Base-by-base conservation (phyloP, 148 eudicot species). In the Rhododendron molle region DNA sequence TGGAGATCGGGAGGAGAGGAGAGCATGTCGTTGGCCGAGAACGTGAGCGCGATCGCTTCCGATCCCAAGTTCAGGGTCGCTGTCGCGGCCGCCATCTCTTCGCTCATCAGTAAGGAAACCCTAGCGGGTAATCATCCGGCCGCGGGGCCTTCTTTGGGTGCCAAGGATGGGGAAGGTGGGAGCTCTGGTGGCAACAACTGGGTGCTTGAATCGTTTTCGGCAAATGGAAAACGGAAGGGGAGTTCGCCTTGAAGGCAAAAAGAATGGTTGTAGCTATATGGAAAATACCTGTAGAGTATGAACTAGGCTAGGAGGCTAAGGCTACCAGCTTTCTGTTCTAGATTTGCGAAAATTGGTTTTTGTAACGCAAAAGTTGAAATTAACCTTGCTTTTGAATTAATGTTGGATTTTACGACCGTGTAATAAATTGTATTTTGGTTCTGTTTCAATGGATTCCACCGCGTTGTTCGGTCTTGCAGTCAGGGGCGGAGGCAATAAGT, bases 21-120 rank as follows among this genome's bases (percentile, higher is more conserved):
- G 56, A 83, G 83, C 71, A 69, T 79, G 23, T 47, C 73, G 8
- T 36, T 92, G 74, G 90, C 91, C 28, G 92, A 92, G 23, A 92
- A 92, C 65, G 86, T 89, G 86, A 90, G 89, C 72, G 91, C 89
- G 20, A 87, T 92, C 72, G 90, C 94, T 80, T 88, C 89, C 52
- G 92, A 92, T 88, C 94, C 94, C 38, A 90, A 92, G 84, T 89
- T 92, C 81, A 89, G 92, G 90, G 94, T 92, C 78, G 92, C 92
- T 67, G 92, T 92, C 18, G 94, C 94, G 15, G 94, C 92, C 2
- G 94, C 94, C 7, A 90, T 92, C 49, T 90, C 94, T 0, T 92
- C 94, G 18, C 78, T 90, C 38, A 89, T 90, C 62, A 92, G 76
- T 85, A 88, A 88, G 86, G 92, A 91, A 50, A 84, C 80, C 81